Base-by-base conservation (phyloP, 495 filamentous ascomycete species). In the Immersiella caudata region DNA sequence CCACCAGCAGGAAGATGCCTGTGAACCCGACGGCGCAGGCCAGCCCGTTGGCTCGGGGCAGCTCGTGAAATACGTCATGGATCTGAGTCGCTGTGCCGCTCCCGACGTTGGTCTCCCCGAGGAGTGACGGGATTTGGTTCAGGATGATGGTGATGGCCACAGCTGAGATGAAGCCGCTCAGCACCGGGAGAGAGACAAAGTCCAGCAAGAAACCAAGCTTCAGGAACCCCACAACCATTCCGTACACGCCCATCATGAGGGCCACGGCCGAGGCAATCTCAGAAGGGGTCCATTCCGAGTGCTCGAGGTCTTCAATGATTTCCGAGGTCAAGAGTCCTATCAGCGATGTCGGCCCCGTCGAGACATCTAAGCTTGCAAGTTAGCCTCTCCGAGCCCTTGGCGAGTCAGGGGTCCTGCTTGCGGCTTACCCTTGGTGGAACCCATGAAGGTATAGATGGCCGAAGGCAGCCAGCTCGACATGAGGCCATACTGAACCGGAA, bases 381-480 rank as follows among this genome's bases (percentile, higher is more conserved):
- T 14, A 20, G 55, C 18, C 0, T 26, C 9, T 20, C 20, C 0
- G 29, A 35, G 24, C 4, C 58, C n/a, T 11, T 25, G 56, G 36
- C 29, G 16, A 7, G 1, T 40, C 46, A 22, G 70, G 24, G 56
- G 26, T 33, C 3, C 6, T 8, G 2, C 16, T 9, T 9, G 54
- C 7, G 26, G 9, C 75, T 65, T 67, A 82, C 84, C 84, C 66
- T 87, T 86, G 14, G 84, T 83, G 2, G 84, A 84, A 2, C 84
- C 84, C 81, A 87, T 86, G 51, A 87, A 78, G 4, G 82, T 77
- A 65, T 83, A 84, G 14, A 85, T 71, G 14, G 77, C 73, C 18
- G 80, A 76, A 1, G 84, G 84, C 22, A 86, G 68, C 84, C 84
- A 87, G 68, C 79, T 81, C 6, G 83, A 82, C 71, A 82, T 81